Evolutionary conservation across 2,329 filamentous ascomycete genomes (phyloP), one percentile per base, ranked within the genome.

Genomic region (Raffaelea arxii): DNA sequence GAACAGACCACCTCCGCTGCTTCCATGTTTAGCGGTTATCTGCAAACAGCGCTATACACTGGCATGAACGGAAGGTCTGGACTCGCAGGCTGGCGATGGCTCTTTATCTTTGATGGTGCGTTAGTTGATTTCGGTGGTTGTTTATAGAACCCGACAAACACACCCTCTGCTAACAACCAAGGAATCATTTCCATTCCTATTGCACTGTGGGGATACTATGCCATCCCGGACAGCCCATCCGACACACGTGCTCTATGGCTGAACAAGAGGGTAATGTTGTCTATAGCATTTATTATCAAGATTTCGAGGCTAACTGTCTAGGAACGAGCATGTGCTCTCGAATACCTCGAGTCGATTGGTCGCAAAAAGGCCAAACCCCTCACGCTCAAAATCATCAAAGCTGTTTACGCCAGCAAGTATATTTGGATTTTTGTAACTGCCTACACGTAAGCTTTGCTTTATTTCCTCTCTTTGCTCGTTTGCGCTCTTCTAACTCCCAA

Each of bases 91-190:
- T 44, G 4, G 71, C 55, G 65, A 46, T 72, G 68, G 73, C 59
- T 78, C 0, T 80, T 78, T 45, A 71, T 79, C 14, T 73, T 80
- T 16, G 75, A 77, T 48, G 72, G 71, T 1, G 63, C 74, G 21
- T 78, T 14, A 70, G n/a, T n/a, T n/a, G n/a, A n/a, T n/a, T n/a
- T n/a, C n/a, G n/a, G n/a, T n/a, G n/a, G n/a, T n/a, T n/a, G n/a
- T n/a, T n/a, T n/a, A n/a, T n/a, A n/a, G n/a, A n/a, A n/a, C n/a
- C n/a, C n/a, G n/a, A n/a, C n/a, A n/a, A n/a, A n/a, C n/a, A n/a
- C n/a, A n/a, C n/a, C n/a, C n/a, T n/a, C n/a, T n/a, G n/a, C n/a
- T n/a, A n/a, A n/a, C n/a, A n/a, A n/a, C n/a, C n/a, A n/a, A n/a
- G 62, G 62, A 4, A 47, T 54, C 18, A 54, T 56, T n/a, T 51